phyloP scores from a whole-genome alignment of 306 rosid species.

The Morella rubra region DNA sequence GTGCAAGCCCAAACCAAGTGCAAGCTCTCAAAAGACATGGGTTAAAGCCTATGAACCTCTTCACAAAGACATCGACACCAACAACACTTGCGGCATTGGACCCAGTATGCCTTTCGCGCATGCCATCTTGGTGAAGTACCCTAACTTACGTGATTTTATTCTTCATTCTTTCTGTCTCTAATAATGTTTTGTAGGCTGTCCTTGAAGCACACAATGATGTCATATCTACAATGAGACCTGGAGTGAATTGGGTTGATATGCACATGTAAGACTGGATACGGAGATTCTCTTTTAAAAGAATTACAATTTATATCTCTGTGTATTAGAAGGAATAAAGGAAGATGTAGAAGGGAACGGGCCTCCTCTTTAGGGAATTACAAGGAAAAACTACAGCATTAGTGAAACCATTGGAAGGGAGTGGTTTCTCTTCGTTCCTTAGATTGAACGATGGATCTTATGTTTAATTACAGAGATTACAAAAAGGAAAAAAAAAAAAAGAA shows the following conservation, averaged over 20 bases:
- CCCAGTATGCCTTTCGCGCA: too few species aligned
- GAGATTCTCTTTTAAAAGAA: not conserved
- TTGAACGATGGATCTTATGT: not conserved
- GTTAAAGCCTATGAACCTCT: too few species aligned
- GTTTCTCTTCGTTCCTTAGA: not conserved
- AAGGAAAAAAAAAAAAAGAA: not conserved
- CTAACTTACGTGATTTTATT: conserved; percentile 23
- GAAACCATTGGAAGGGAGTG: not conserved
- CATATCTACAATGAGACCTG: conserved; percentile 75
- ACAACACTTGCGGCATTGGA: too few species aligned
- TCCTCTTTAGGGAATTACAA: not conserved
- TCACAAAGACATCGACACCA: too few species aligned
- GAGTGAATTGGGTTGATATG: conserved; percentile 79
- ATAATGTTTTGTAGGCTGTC: conserved; percentile 65
- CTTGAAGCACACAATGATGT: conserved; percentile 89
- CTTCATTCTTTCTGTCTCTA: conserved; percentile 9
- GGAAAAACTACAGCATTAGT: not conserved
- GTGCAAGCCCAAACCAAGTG: too few species aligned
- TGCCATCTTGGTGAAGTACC: too few species aligned
- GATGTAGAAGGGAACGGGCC: not conserved
- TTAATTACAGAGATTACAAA: not conserved
- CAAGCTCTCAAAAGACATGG: too few species aligned
- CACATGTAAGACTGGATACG: conserved; percentile 58
- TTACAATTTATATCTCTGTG: conserved; percentile 11
- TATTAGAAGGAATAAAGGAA: not conserved